These are phyloP conservation scores for Candolleomyces eurysporus DNA, from an alignment of 768 basidiomycete genomes.

Conservation along the genomic window DNA sequence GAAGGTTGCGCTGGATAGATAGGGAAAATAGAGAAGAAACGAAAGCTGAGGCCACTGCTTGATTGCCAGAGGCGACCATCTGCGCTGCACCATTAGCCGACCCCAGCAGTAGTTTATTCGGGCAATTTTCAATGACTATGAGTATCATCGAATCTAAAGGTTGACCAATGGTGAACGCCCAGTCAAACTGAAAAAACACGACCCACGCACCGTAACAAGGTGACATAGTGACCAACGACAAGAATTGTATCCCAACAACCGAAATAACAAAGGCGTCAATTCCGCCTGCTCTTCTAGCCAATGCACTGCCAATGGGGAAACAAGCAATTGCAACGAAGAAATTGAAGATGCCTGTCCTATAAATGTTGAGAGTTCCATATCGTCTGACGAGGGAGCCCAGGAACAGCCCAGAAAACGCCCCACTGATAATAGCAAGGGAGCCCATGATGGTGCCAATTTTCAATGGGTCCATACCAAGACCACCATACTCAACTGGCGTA, in stretches of 20 bases:
- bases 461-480: constrained; percentile 62
- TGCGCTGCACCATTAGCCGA: constrained; percentile 57
- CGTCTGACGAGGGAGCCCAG: constrained; percentile 50
- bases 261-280: no score
- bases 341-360: no score
- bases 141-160: constrained; percentile 30
- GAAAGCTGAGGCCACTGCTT: constrained; percentile 52
- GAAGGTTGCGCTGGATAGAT: constrained; percentile 41
- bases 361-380: no score
- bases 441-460: constrained; percentile 60
- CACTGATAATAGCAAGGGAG: constrained; percentile 44
- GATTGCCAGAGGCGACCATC: constrained; percentile 44
- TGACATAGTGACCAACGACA: no score
- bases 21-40: constrained; percentile 58
- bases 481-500: constrained; percentile 59
- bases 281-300: no score
- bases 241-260: no score
- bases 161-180: no score
- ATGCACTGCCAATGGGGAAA: no score
- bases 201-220: no score
- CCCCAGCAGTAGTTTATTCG: constrained; percentile 40
- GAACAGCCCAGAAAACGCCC: constrained; percentile 47
- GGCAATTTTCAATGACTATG: constrained; percentile 42
- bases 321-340: no score
- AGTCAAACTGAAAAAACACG: no score